Conservation (phyloP, 176 grass and related monocot genomes). For the Aegilops sharonensis region DNA sequence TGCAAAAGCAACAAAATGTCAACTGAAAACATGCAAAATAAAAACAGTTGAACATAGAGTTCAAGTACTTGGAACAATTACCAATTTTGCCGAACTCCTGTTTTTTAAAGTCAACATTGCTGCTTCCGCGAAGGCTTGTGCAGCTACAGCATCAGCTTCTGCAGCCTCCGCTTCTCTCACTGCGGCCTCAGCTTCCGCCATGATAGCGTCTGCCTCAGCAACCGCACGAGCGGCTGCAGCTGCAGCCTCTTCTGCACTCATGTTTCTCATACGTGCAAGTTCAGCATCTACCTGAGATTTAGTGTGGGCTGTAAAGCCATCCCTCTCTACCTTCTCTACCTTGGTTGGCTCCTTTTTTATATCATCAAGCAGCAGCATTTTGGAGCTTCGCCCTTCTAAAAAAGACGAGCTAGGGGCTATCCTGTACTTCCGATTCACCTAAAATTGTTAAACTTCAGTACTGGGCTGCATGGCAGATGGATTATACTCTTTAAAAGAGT, state of each 20-base stretch:
- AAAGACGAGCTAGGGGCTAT: conserved; percentile 59
- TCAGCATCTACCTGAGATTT: conserved; percentile 76
- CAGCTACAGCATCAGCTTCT: conserved; percentile 77
- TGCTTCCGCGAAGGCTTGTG: conserved; percentile 81
- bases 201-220: conserved; percentile 81
- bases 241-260: conserved; percentile 67
- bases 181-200: conserved; percentile 84
- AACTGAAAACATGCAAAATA: neutral
- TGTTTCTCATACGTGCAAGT: conserved; percentile 64
- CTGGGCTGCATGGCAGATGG: neutral
- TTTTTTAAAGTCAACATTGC: conserved; percentile 50
- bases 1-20: neutral
- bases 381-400: conserved; percentile 56
- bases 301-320: conserved; percentile 48
- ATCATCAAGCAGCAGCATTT: conserved; percentile 60
- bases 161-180: conserved; percentile 76
- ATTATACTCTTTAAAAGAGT: neutral
- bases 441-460: conserved; percentile 18
- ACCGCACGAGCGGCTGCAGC: conserved; percentile 65
- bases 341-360: conserved; percentile 44
- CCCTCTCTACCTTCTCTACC: conserved; percentile 46
- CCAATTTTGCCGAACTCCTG: conserved; percentile 64
- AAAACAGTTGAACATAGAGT: neutral
- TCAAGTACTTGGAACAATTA: conserved; percentile 16
- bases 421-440: conserved; percentile 91